phyloP scores from a whole-genome alignment of 768 basidiomycete genomes.

The Leccinum fibrillosum region DNA sequence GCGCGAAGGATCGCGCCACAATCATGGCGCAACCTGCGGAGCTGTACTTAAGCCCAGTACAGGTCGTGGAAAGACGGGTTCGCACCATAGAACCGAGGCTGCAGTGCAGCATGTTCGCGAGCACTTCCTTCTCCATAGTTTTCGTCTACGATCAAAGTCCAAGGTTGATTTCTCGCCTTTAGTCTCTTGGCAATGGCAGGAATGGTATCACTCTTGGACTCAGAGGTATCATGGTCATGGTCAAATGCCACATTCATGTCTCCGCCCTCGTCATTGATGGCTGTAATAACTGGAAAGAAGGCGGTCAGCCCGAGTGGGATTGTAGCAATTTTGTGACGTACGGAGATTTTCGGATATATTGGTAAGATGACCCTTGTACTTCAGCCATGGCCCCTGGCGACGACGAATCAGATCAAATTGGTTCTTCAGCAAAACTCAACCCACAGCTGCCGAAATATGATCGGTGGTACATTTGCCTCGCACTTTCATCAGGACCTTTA shows the following conservation, averaged over 20 bases:
- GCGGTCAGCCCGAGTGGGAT: not conserved
- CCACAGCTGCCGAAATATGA: slow-evolving; percentile 93
- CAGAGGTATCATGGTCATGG: slow-evolving; percentile 45
- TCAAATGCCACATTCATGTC: slow-evolving; percentile 92
- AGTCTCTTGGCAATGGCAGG: slow-evolving; percentile 89
- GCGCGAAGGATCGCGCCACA: slow-evolving; percentile 90
- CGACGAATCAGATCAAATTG: not conserved
- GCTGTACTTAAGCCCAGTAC: not conserved
- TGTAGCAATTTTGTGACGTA: slow-evolving; percentile 38
- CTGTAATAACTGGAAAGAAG: slow-evolving; percentile 73
- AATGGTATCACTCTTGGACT: slow-evolving; percentile 69
- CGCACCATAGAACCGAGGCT: slow-evolving; percentile 89
- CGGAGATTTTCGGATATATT: slow-evolving; percentile 96
- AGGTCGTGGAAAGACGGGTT: not conserved
- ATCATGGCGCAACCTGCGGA: slow-evolving; percentile 77
- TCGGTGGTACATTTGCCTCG: slow-evolving; percentile 99
- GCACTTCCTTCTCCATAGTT: slow-evolving; percentile 99
- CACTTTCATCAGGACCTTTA: slow-evolving; percentile 87
- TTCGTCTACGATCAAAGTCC: slow-evolving; percentile 93
- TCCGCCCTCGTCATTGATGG: slow-evolving; percentile 92
- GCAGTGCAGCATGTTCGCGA: slow-evolving; percentile 94
- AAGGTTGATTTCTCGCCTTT: slow-evolving; percentile 79
- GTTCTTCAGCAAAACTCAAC: slow-evolving; percentile 23
- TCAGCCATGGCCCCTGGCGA: slow-evolving; percentile 89
- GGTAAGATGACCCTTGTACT: slow-evolving; percentile 95